phyloP scores from a whole-genome alignment of 306 rosid species.

The Geum urbanum region DNA sequence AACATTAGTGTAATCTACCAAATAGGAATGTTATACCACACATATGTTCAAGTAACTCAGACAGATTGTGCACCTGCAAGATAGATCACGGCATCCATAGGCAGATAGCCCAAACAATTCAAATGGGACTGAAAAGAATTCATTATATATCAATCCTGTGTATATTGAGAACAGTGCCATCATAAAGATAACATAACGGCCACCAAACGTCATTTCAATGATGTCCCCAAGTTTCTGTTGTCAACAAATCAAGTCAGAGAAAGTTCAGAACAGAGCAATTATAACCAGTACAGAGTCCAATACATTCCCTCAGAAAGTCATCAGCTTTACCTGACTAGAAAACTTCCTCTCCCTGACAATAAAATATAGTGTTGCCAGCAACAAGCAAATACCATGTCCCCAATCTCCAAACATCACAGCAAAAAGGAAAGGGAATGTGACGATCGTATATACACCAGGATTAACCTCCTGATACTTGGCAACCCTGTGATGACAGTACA shows the following conservation, averaged over 20 bases:
- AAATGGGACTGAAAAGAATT: conserved; percentile 77
- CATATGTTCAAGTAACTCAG: conserved; percentile 13
- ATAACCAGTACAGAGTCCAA: conserved; percentile 16
- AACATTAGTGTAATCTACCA: conserved; percentile 5
- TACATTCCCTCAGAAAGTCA: conserved; percentile 16
- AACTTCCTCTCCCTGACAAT: conserved; percentile 55
- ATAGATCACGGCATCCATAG: conserved; percentile 56
- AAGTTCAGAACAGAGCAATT: conserved; percentile 13
- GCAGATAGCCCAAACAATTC: conserved; percentile 71
- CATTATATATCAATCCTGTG: conserved; percentile 79
- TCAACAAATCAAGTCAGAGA: conserved; percentile 37
- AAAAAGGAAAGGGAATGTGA: conserved; percentile 83
- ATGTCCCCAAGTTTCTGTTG: conserved; percentile 85
- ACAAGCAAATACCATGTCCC: conserved; percentile 86
- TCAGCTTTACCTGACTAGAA: conserved; percentile 54
- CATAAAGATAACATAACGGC: conserved; percentile 68
- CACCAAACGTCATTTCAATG: conserved; percentile 75
- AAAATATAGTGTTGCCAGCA: conserved; percentile 62
- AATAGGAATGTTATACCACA: neutral
- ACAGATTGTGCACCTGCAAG: conserved; percentile 55
- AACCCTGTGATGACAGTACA: conserved; percentile 38
- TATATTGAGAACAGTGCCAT: conserved; percentile 82
- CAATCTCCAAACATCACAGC: conserved; percentile 89
- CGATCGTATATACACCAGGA: conserved; percentile 66
- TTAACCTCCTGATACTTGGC: conserved; percentile 78